phyloP scores from a whole-genome alignment of 139 green algal genomes.

The Micractinium sp. region DNA sequence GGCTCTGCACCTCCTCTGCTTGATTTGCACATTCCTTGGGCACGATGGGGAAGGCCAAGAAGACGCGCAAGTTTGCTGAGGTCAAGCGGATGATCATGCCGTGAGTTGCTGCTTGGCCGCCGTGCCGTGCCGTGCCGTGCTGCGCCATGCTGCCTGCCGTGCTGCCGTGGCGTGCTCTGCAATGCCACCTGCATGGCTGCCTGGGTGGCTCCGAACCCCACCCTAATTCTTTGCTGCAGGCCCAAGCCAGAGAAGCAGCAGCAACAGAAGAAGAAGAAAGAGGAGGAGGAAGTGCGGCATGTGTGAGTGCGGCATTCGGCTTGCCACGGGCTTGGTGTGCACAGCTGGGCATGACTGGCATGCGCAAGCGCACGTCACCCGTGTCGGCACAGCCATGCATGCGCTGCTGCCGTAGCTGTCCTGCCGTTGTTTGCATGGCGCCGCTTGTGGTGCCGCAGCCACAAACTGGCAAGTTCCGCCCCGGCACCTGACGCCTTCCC shows the following conservation, averaged over 20 bases:
- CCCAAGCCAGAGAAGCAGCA: constrained; percentile 61
- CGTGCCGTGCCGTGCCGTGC: too few species aligned
- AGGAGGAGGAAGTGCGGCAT: constrained; percentile 71
- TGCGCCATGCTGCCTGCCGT: too few species aligned
- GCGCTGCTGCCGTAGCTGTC: too few species aligned
- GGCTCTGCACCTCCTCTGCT: background rate
- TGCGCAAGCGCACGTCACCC: background rate
- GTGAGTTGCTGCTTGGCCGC: too few species aligned
- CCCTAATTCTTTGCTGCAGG: background rate
- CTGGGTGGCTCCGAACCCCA: too few species aligned
- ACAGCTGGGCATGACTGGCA: too few species aligned
- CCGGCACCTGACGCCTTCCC: background rate
- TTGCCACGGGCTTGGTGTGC: too few species aligned
- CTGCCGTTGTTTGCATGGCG: too few species aligned
- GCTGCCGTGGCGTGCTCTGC: too few species aligned
- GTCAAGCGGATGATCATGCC: constrained; percentile 93
- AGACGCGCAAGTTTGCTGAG: constrained; percentile 96
- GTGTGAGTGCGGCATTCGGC: constrained; percentile 54
- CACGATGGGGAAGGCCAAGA: constrained; percentile 95
- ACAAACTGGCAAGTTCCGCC: background rate
- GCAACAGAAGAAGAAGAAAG: constrained; percentile 60
- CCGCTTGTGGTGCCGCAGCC: background rate
- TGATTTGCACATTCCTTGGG: too few species aligned
- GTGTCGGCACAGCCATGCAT: background rate
- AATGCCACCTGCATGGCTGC: too few species aligned